phyloP scores from a whole-genome alignment of 176 grass and related monocot species.

The Oryza officinalis region DNA sequence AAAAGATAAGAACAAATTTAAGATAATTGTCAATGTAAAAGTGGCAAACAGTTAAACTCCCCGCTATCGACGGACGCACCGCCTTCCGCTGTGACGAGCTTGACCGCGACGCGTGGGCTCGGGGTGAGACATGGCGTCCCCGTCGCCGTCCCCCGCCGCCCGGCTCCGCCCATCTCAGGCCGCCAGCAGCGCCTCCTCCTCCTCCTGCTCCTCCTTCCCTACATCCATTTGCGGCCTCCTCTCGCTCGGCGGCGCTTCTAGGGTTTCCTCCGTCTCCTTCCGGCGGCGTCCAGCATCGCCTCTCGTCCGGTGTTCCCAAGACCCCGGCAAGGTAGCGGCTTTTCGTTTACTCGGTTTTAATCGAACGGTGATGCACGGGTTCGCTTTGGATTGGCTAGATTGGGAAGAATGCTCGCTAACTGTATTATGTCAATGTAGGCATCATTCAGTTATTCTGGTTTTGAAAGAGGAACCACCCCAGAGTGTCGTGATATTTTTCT shows the following conservation, averaged over 20 bases:
- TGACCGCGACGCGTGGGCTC: background rate
- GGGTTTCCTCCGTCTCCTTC: slow-evolving; percentile 27
- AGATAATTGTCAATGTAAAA: too few species aligned
- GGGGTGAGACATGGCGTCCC: slow-evolving; percentile 19
- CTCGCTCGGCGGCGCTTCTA: slow-evolving; percentile 11
- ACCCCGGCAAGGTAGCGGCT: slow-evolving; percentile 29
- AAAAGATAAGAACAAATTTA: too few species aligned
- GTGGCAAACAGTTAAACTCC: too few species aligned
- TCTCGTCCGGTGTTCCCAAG: slow-evolving; percentile 26
- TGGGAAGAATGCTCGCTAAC: background rate
- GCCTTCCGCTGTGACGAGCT: background rate
- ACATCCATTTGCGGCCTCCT: background rate
- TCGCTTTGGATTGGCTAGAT: background rate
- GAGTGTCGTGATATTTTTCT: background rate
- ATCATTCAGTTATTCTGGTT: background rate
- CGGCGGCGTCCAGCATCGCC: background rate
- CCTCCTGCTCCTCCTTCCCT: background rate
- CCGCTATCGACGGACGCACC: too few species aligned
- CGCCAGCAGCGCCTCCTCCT: background rate
- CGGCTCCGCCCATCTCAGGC: background rate
- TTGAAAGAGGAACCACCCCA: too few species aligned
- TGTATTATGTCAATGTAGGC: background rate
- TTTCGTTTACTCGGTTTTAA: slow-evolving; percentile 3
- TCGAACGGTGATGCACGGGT: background rate
- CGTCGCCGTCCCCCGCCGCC: background rate